Base-by-base conservation (phyloP, 495 filamentous ascomycete genomes). In the Hypoxylon lienhwacheense region DNA sequence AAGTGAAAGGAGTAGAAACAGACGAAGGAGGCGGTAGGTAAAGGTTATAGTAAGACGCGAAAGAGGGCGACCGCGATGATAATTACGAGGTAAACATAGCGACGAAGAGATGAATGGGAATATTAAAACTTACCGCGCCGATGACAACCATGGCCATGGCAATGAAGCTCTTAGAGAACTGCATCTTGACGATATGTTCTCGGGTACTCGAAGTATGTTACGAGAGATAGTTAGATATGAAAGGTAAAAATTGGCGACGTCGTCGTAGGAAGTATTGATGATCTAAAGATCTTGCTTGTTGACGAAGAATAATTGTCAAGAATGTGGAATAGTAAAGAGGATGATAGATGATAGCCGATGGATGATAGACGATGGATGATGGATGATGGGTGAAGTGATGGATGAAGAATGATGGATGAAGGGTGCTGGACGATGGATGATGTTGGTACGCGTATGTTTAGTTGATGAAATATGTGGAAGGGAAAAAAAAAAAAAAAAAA, bases 71-170 rank as follows among this genome's bases (percentile, higher is more conserved):
- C 5, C 10, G 10, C 7, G n/a, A 17, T 12, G 15, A 26, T 15
- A 21, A 21, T 14, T 10, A 16, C 2, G 24, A 22, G 21, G 37
- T 17, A 32, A n/a, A 25, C 2, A 4, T 8, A 42, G 21, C 5
- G 21, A 15, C 2, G 12, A 16, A 29, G 25, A 20, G 32, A n/a
- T 33, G 12, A 39, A 14, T 15, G 8, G 36, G 12, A 31, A 19
- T 2, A 20, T 10, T 11, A 20, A 3, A 39, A 75, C 75, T 70
- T 57, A 78, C 75, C 72, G 73, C 59, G 71, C 70, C 51, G 56
- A 68, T 21, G 39, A 59, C 55, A 53, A 64, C 47, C 44, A 71
- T 63, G 58, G 66, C 53, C 37, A 69, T 28, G 40, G 59, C 28
- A 43, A 63, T 44, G 49, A 71, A 7, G 48, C 37, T n/a, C 51